Evolutionary conservation across 352 stramenopile species (phyloP).

Genomic region (Phytophthora cactorum): DNA sequence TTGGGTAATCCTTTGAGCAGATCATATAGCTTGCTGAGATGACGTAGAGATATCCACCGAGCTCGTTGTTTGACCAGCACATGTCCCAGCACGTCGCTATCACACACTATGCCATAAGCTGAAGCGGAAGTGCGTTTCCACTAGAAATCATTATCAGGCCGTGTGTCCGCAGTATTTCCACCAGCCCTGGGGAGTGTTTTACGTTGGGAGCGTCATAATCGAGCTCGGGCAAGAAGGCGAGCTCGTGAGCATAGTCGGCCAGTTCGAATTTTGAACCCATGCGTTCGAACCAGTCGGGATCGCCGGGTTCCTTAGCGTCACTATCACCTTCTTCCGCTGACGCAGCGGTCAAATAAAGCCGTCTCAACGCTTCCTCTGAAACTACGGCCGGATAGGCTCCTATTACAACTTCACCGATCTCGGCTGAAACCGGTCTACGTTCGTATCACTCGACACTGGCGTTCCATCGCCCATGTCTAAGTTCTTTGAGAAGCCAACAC

Average conservation of each 20-base stretch:
- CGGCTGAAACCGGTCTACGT: too few species aligned
- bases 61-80: not conserved
- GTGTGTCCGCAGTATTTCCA: not conserved
- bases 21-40: not conserved
- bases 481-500: too few species aligned
- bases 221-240: not conserved
- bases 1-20: not conserved
- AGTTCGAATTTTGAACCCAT: not conserved
- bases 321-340: not conserved
- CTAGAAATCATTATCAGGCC: not conserved
- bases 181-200: not conserved
- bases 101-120: not conserved
- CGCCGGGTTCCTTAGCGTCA: not conserved
- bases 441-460: too few species aligned
- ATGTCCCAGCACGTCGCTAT: slow-evolving; percentile 1
- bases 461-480: too few species aligned
- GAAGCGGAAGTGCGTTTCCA: not conserved
- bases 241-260: not conserved
- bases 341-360: too few species aligned
- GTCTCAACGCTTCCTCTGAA: too few species aligned
- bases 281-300: not conserved
- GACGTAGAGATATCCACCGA: not conserved
- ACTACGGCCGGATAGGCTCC: too few species aligned
- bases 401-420: too few species aligned
- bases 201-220: not conserved